A percentile compares a stretch with the other conserved stretches of the same genome.
Evolutionary conservation across 2,329 filamentous ascomycete genomes (phyloP).

Genomic region (Xylaria digitata): DNA sequence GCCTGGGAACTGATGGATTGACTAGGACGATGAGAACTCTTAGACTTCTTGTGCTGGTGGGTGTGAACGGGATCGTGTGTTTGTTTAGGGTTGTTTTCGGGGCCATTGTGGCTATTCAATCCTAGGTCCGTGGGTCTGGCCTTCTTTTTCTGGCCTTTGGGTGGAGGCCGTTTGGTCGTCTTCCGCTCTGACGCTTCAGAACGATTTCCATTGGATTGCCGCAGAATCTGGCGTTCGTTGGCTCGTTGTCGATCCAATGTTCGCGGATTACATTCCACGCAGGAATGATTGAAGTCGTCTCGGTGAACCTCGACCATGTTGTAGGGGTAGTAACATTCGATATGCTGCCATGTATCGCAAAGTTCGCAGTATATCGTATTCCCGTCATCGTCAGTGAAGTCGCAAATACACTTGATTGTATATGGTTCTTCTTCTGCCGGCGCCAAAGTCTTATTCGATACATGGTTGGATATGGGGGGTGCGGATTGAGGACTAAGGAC

Average conservation of each 20-base stretch:
- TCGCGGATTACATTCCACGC: slow-evolving; percentile 87
- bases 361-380: slow-evolving; percentile 96
- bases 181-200: slow-evolving; percentile 72
- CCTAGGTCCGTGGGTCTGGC: slow-evolving; percentile 75
- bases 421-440: slow-evolving; percentile 82
- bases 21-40: slow-evolving; percentile 82
- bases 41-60: slow-evolving; percentile 80
- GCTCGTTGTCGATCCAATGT: slow-evolving; percentile 79
- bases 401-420: slow-evolving; percentile 98
- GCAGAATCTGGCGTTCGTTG: slow-evolving; percentile 74
- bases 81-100: slow-evolving; percentile 66
- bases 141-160: slow-evolving; percentile 92
- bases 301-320: slow-evolving; percentile 78
- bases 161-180: slow-evolving; percentile 67
- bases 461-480: slow-evolving; percentile 55
- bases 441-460: slow-evolving; percentile 61
- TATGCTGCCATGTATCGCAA: slow-evolving; percentile 98
- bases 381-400: slow-evolving; percentile 93
- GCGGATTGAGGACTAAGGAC: slow-evolving; percentile 55
- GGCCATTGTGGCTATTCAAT: slow-evolving; percentile 73
- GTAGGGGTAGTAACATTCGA: slow-evolving; percentile 89
- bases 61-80: slow-evolving; percentile 57
- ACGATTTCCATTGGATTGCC: slow-evolving; percentile 60
- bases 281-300: slow-evolving; percentile 82
- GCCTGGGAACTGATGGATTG: slow-evolving; percentile 79